Conservation (phyloP, 2,329 filamentous ascomycete species). For the Tolypocladium nubicola region DNA sequence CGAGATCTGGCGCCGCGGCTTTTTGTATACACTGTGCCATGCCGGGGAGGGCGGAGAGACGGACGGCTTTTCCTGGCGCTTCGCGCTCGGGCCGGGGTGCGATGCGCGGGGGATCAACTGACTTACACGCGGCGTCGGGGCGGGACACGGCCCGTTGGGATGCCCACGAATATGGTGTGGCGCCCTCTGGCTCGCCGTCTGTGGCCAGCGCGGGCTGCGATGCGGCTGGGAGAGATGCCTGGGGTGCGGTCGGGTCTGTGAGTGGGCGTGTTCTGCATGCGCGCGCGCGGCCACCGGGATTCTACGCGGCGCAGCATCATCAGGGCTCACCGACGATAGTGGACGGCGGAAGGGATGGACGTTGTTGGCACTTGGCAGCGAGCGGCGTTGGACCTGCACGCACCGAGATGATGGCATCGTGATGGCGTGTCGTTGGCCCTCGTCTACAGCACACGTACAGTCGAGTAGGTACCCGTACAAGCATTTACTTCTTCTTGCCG, state of each 20-base stretch:
- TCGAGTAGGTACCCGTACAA: background rate
- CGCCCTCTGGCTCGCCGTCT: too few relatives aligned
- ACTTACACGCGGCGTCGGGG: background rate
- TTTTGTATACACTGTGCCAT: background rate
- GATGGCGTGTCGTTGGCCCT: background rate
- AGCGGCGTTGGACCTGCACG: background rate
- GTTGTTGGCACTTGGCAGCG: background rate
- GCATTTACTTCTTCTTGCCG: constrained; percentile 29
- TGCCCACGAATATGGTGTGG: background rate
- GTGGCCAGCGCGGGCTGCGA: too few relatives aligned
- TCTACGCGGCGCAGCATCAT: background rate
- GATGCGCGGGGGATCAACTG: background rate
- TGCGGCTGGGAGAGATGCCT: too few relatives aligned
- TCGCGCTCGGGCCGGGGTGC: too few relatives aligned
- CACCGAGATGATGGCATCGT: background rate
- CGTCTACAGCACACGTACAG: background rate
- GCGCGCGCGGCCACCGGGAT: background rate
- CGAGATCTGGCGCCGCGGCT: background rate
- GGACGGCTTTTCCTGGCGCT: background rate
- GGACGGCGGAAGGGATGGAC: background rate
- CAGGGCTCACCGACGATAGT: background rate
- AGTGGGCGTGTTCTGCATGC: background rate
- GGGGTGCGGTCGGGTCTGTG: background rate
- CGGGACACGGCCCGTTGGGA: background rate
- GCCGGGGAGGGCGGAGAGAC: background rate